Base-by-base conservation (phyloP, 2,329 filamentous ascomycete species). In the Helotiales sp. region DNA sequence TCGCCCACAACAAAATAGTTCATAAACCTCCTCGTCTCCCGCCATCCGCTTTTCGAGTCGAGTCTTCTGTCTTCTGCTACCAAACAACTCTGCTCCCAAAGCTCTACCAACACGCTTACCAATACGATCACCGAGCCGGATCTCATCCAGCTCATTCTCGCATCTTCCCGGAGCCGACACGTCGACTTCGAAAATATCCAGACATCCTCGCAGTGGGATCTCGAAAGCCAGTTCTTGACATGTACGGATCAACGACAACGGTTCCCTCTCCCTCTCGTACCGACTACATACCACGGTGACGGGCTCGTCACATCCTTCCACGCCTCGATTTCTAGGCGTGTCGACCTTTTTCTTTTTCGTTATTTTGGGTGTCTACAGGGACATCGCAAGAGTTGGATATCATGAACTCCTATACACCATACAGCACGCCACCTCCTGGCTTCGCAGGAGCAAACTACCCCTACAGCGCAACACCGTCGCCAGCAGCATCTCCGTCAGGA, bases 201-300 rank as follows among this genome's bases (percentile, higher is more conserved):
- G 57, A 59, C 57, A 60, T 67, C 66, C 62, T 66, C 53, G 9
- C 31, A 44, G 63, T 44, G 61, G 68, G 66, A 70, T 54, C 59
- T 61, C 53, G 13, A 44, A 48, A 50, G 57, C 66, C 59, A 65
- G 64, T 67, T 66, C 67, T 70, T 68, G 69, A 71, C 66, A 71
- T 71, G 69, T 71, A 67, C 69, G 67, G 69, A 67, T 69, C 67
- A 70, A 68, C 66, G 65, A 70, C 68, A 67, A 60, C 63, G 68
- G 65, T 68, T 66, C 67, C 64, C 66, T 66, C 67, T 67, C 67
- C 67, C 65, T 70, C 69, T 68, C 67, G 66, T 69, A 68, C 68
- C 69, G 69, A 71, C 64, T 70, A 70, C 68, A 72, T 70, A 70
- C 70, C 70, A 68, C 66, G 70, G 67, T 72, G 70, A 72, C 69